Evolutionary conservation across 2,329 filamentous ascomycete genomes (phyloP), one percentile per base, ranked within the genome.

Genomic region (Fusarium verticillioides): DNA sequence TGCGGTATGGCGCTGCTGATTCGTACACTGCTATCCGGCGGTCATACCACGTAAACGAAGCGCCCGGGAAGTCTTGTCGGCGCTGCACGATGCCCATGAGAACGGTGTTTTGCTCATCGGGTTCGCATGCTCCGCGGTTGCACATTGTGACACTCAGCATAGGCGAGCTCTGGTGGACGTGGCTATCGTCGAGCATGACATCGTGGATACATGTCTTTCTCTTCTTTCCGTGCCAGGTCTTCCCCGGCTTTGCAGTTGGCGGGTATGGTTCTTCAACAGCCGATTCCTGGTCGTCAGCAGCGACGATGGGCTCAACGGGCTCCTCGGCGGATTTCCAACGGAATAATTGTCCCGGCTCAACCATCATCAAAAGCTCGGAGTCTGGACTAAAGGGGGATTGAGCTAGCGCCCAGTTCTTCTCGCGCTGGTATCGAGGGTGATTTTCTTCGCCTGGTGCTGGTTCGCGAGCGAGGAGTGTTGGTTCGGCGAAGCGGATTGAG

Each of bases 101-200:
- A 12, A 75, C 62, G 2, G 74, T 75, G 54, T 75, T 75, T 12
- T 70, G 36, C 11, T 66, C 62, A 16, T 43, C 43, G 6, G 74
- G 74, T 9, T 72, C 39, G 44, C 74, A 75, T 15, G 44, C 28
- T 13, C 71, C 74, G 26, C 74, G 60, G 15, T 75, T 70, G 58
- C 74, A 75, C 26, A 75, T 66, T 9, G 74, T 75, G 7, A 75
- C 15, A 28, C 71, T 73, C 2, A 75, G 54, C 73, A 75, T 75
- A 2, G 74, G 74, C 1, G 73, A 68, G n/a, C 73, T 76, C 42
- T 75, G 74, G 26, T 75, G 74, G 23, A 75, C 73, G 36, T 70
- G 57, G 16, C 43, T 53, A 1, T 76, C 60, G 4, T 70, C 53
- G 30, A 65, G 43, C 60, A 72, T 68, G 3, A 76, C 74, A 43